Conservation (phyloP, 495 filamentous ascomycete genomes). For the Glutinoglossum americanum region DNA sequence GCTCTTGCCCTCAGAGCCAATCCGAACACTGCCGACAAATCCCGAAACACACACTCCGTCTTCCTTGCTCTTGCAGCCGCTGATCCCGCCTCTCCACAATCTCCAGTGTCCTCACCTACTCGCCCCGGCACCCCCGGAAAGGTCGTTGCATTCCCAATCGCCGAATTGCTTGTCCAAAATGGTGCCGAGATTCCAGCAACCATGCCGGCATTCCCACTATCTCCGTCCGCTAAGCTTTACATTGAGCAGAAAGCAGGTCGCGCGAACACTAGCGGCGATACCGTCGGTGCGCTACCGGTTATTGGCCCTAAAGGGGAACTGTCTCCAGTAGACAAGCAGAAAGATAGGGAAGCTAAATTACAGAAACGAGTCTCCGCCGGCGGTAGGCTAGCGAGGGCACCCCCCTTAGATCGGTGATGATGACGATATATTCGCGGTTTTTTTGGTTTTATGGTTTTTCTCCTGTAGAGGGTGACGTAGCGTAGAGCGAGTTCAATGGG, state of each 20-base stretch:
- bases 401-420: not conserved
- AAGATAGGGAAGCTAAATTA: slow-evolving; percentile 12
- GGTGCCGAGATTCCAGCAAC: slow-evolving; percentile 65
- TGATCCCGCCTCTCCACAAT: slow-evolving; percentile 56
- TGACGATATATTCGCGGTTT: not conserved
- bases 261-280: slow-evolving; percentile 7
- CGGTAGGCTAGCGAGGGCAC: slow-evolving; percentile 9
- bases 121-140: slow-evolving; percentile 15
- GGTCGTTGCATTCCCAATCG: slow-evolving; percentile 48
- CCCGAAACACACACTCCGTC: slow-evolving; percentile 65
- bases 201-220: slow-evolving; percentile 56
- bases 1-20: slow-evolving; percentile 74
- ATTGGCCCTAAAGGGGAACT: slow-evolving; percentile 11
- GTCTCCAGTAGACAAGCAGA: slow-evolving; percentile 9
- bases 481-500: not conserved
- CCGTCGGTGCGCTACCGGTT: slow-evolving; percentile 12
- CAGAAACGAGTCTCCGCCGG: slow-evolving; percentile 14
- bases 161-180: slow-evolving; percentile 84
- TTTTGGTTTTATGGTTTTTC: not conserved
- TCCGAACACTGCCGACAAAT: slow-evolving; percentile 71
- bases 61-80: slow-evolving; percentile 88
- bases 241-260: slow-evolving; percentile 51
- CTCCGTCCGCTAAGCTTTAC: slow-evolving; percentile 55
- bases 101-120: slow-evolving; percentile 18
- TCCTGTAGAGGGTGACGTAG: not conserved